Evolutionary conservation across 108 stramenopile genomes (phyloP), one percentile per base, ranked within the genome.

Genomic region (Discostella pseudostelligera): DNA sequence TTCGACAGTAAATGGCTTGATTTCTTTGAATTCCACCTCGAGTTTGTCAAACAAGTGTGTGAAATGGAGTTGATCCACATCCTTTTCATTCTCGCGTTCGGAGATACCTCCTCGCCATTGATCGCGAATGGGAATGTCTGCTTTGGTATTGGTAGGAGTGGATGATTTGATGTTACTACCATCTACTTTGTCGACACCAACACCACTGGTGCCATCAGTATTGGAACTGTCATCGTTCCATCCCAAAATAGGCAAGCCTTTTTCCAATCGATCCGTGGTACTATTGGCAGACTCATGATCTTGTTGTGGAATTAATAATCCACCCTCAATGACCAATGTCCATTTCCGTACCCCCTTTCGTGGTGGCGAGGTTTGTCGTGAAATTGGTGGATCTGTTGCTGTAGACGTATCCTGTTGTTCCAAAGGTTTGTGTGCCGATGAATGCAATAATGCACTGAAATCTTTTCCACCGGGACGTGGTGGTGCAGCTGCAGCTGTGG

Each of bases 21-120:
- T 20, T 16, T 42, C 80, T 54, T 78, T 85, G 55, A 93, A 74
- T 36, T 74, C 65, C 21, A 88, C 84, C 37, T 75, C 76, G 40
- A 90, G 12, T 39, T 74, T 78, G 59, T 90, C 87, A 64, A 93
- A 90, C 32, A 83, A 77, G 60, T 93, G 88, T 13, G 92, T 87
- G 70, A 93, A 93, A 8, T 62, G 14, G 29, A 80, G 43, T 8
- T 87, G 83, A 20, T 81, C 67, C 8, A 87, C 59, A 2, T 68
- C 70, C 29, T 77, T 76, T 48, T 89, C 87, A 45, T 80, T 79
- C 56, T 80, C 67, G n/a, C 82, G 36, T 39, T 77, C 76, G 22
- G 64, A 45, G 11, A 56, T 53, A n/a, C 77, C 77, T 19, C 78
- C 72, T 24, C 51, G 76, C 57, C 70, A 74, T 11, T 63, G 60